These are phyloP conservation scores for Gossypium arboreum DNA, from an alignment of 345 rosid species.

Conservation along the genomic window DNA sequence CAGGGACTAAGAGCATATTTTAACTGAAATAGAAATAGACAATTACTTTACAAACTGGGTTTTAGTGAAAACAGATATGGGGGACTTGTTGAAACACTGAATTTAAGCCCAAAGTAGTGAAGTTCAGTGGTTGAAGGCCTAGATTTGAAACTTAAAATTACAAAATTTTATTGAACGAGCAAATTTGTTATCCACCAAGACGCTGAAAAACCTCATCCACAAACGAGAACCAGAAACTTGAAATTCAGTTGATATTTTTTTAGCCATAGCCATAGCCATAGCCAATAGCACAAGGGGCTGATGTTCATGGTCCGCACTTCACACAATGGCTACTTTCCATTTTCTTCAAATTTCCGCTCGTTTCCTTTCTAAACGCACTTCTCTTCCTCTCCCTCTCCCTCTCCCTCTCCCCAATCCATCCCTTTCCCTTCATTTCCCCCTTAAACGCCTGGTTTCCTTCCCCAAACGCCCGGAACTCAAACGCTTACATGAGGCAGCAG, in stretches of 20 bases:
- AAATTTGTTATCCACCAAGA: not conserved
- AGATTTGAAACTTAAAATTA: not conserved
- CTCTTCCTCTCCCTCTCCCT: not conserved
- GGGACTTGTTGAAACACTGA: too few species aligned
- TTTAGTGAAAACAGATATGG: too few species aligned
- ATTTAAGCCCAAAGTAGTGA: not conserved
- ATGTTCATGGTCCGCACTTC: not conserved
- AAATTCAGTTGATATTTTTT: not conserved
- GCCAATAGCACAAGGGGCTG: not conserved
- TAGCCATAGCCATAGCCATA: not conserved
- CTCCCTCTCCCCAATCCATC: constrained; percentile 5
- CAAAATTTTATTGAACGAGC: not conserved
- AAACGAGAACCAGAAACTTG: not conserved
- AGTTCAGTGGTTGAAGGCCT: not conserved
- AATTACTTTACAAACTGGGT: too few species aligned
- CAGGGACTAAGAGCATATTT: too few species aligned
- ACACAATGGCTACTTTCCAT: constrained; percentile 23
- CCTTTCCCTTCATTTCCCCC: constrained; percentile 30
- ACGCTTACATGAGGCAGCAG: constrained; percentile 31
- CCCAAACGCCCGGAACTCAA: constrained; percentile 26
- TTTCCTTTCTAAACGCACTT: too few species aligned
- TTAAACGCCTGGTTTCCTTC: constrained; percentile 37
- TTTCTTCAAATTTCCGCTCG: not conserved
- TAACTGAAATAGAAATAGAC: too few species aligned
- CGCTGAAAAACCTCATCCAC: not conserved